Evolutionary conservation across 2,329 filamentous ascomycete species (phyloP).

Genomic region (Verticillium klebahnii): DNA sequence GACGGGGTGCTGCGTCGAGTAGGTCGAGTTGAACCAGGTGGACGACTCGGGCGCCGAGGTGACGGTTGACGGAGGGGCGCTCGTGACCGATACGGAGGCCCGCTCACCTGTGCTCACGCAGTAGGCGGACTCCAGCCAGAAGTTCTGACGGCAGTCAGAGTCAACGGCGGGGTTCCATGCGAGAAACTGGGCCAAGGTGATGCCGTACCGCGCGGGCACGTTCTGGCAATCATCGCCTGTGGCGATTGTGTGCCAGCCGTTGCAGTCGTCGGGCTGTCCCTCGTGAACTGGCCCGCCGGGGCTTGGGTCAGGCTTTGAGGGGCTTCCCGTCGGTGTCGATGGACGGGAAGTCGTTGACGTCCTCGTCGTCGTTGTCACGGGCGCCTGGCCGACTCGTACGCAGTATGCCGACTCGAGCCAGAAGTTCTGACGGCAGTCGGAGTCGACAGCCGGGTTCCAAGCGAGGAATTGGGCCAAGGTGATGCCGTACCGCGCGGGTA

Average conservation of each 20-base stretch:
- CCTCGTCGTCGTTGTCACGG: too few relatives aligned
- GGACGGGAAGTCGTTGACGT: too few relatives aligned
- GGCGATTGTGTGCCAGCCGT: too few relatives aligned
- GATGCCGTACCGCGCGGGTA: too few relatives aligned
- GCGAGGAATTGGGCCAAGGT: too few relatives aligned
- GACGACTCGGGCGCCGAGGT: constrained; percentile 7
- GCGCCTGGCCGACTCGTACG: constrained; percentile 12
- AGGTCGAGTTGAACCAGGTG: constrained; percentile 1
- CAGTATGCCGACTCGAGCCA: constrained; percentile 19
- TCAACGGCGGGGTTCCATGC: constrained; percentile 21
- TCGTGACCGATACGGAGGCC: constrained; percentile 7
- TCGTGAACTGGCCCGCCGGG: too few relatives aligned
- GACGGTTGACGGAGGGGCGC: too few relatives aligned
- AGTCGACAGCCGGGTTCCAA: too few relatives aligned
- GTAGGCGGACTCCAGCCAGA: constrained; percentile 19
- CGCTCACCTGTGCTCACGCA: constrained; percentile 12
- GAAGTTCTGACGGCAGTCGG: constrained; percentile 9
- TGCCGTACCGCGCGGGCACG: neutral
- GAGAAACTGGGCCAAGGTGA: constrained; percentile 20
- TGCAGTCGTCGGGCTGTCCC: too few relatives aligned
- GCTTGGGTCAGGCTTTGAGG: too few relatives aligned
- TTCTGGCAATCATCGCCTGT: too few relatives aligned
- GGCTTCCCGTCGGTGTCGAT: too few relatives aligned
- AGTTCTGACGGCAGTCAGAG: constrained; percentile 19
- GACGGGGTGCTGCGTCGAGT: constrained; percentile 5